These are phyloP conservation scores for Leishmania major DNA, from an alignment of 208 protist genomes.

Conservation along the genomic window DNA sequence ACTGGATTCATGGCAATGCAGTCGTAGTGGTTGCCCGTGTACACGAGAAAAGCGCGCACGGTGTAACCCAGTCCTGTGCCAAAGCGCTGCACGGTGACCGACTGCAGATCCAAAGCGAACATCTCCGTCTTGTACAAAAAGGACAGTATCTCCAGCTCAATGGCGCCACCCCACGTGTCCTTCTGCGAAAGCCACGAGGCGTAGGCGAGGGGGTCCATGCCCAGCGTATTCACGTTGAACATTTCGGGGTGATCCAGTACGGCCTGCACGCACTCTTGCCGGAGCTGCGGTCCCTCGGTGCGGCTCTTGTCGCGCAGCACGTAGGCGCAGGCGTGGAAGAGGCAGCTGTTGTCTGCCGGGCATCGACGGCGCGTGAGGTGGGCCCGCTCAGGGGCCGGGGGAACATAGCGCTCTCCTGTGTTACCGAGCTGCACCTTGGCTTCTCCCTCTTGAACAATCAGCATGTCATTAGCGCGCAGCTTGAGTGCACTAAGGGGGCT, in stretches of 20 bases:
- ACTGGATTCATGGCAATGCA: slow-evolving; percentile 86
- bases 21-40: slow-evolving; percentile 95
- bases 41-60: slow-evolving; percentile 88
- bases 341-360: slow-evolving; percentile 94
- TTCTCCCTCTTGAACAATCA: slow-evolving; percentile 86
- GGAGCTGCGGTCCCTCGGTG: slow-evolving; percentile 65
- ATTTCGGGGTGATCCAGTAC: slow-evolving; percentile 72
- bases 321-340: slow-evolving; percentile 95
- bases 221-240: slow-evolving; percentile 79
- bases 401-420: slow-evolving; percentile 78
- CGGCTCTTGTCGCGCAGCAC: slow-evolving; percentile 86
- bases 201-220: slow-evolving; percentile 71
- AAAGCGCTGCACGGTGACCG: slow-evolving; percentile 71
- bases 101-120: slow-evolving; percentile 86
- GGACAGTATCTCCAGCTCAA: slow-evolving; percentile 92
- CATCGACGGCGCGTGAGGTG: slow-evolving; percentile 89
- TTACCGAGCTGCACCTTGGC: slow-evolving; percentile 57
- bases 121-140: slow-evolving; percentile 90
- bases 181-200: slow-evolving; percentile 67
- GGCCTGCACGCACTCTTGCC: slow-evolving; percentile 78
- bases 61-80: slow-evolving; percentile 85
- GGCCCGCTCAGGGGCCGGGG: slow-evolving; percentile 61
- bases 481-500: slow-evolving; percentile 35
- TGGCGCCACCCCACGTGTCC: slow-evolving; percentile 91
- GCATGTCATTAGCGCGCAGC: slow-evolving; percentile 59